Evolutionary conservation across 129 eudicot genomes (phyloP).

Genomic region (Flaveria trinervia): DNA sequence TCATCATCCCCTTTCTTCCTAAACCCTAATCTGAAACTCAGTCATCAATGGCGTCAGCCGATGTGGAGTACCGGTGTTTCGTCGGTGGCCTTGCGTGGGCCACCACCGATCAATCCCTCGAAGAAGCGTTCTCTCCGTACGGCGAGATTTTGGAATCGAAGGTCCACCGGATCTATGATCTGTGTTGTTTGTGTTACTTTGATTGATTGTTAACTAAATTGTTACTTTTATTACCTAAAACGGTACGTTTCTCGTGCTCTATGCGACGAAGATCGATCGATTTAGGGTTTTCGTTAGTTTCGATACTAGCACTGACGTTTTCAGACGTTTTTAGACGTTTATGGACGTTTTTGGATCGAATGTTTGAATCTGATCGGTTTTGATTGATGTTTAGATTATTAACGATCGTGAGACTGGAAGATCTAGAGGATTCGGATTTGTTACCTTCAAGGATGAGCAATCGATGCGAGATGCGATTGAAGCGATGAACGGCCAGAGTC

Average conservation of each 20-base stretch:
- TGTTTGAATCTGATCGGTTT: slow-evolving; percentile 23
- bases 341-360: neutral
- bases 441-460: slow-evolving; percentile 68
- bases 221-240: slow-evolving; percentile 41
- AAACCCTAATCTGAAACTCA: neutral
- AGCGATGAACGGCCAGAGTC: slow-evolving; percentile 84
- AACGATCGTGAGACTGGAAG: slow-evolving; percentile 89
- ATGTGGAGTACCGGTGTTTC: slow-evolving; percentile 74
- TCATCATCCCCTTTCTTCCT: slow-evolving; percentile 5
- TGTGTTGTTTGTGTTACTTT: slow-evolving; percentile 49
- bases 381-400: slow-evolving; percentile 47
- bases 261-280: slow-evolving; percentile 51
- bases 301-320: neutral
- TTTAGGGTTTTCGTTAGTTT: slow-evolving; percentile 11
- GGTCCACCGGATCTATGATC: slow-evolving; percentile 52
- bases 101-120: slow-evolving; percentile 65
- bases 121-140: slow-evolving; percentile 64
- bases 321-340: neutral
- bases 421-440: slow-evolving; percentile 90
- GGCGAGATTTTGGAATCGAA: slow-evolving; percentile 82
- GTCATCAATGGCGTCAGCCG: slow-evolving; percentile 54
- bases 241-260: slow-evolving; percentile 74
- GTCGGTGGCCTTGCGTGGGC: slow-evolving; percentile 97
- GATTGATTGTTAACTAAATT: slow-evolving; percentile 29
- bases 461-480: slow-evolving; percentile 81